phyloP scores from a whole-genome alignment of 352 stramenopile genomes.

The Phytophthora europaea region DNA sequence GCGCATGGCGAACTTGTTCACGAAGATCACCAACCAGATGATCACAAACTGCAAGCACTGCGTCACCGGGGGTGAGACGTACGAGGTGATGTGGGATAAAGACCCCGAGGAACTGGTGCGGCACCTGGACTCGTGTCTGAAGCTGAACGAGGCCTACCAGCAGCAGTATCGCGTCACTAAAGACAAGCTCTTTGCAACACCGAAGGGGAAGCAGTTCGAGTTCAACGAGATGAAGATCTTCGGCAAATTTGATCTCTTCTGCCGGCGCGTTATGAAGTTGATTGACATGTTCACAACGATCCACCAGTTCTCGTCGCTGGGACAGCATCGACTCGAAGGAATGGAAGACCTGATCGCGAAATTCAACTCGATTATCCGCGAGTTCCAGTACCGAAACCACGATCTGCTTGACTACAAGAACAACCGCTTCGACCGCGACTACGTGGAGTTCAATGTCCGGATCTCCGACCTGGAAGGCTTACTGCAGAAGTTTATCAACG shows the following conservation, averaged over 20 bases:
- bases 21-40: conserved; percentile 99
- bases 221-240: conserved; percentile 99
- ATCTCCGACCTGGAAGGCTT: conserved; percentile 97
- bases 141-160: conserved; percentile 99
- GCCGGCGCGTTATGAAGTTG: conserved; percentile 97
- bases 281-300: conserved; percentile 99
- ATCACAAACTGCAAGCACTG: conserved; percentile 98
- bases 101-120: conserved; percentile 96
- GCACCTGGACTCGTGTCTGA: conserved; percentile 96
- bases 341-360: conserved; percentile 94
- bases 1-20: conserved; percentile 97
- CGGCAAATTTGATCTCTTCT: conserved; percentile 99
- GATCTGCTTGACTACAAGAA: conserved; percentile 99
- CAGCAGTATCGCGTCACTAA: conserved; percentile 98
- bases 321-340: conserved; percentile 93
- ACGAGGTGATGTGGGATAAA: conserved; percentile 95
- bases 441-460: conserved; percentile 96
- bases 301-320: conserved; percentile 95
- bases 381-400: conserved; percentile 97
- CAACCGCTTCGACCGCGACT: conserved; percentile 98
- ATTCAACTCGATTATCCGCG: conserved; percentile 97
- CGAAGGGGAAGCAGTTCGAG: conserved; percentile 98
- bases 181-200: conserved; percentile 95
- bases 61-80: conserved; percentile 88
- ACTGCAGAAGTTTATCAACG: conserved; percentile 99